Conservation (phyloP, 2,329 filamentous ascomycete species). For the Fusarium mundagurra region DNA sequence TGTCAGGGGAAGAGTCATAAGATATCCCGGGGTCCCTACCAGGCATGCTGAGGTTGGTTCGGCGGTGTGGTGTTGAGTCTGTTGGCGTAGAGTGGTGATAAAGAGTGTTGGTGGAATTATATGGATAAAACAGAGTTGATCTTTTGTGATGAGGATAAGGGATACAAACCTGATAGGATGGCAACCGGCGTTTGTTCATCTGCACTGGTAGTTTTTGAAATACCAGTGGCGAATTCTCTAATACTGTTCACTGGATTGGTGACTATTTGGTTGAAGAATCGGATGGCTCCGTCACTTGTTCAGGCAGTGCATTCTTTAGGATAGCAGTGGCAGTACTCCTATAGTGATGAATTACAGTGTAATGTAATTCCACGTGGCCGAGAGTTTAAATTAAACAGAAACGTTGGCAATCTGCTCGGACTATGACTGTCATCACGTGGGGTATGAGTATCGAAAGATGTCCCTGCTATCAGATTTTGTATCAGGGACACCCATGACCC, state of each 20-base stretch:
- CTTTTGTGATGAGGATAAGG: neutral
- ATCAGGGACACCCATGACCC: accelerated
- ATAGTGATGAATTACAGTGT: too few species aligned
- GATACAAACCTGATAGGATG: too few species aligned
- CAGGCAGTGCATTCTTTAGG: too few species aligned
- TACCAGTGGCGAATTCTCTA: neutral
- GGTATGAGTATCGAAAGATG: accelerated
- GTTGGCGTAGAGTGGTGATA: too few species aligned
- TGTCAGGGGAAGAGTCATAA: neutral
- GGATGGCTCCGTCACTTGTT: neutral
- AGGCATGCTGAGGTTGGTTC: accelerated
- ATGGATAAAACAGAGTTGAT: accelerated
- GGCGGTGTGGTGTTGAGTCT: accelerated
- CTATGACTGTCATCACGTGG: accelerated
- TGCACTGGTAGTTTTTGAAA: accelerated
- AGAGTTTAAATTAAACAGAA: too few species aligned
- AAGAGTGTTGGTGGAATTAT: accelerated
- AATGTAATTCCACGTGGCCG: too few species aligned
- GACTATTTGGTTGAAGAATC: accelerated
- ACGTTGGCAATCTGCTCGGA: neutral
- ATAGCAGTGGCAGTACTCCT: neutral
- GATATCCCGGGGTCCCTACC: too few species aligned
- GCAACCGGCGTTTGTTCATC: neutral
- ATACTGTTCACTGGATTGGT: neutral
- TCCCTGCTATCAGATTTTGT: accelerated